Evolutionary conservation across 2,329 filamentous ascomycete genomes (phyloP).

Genomic region (Phialophora expanda): DNA sequence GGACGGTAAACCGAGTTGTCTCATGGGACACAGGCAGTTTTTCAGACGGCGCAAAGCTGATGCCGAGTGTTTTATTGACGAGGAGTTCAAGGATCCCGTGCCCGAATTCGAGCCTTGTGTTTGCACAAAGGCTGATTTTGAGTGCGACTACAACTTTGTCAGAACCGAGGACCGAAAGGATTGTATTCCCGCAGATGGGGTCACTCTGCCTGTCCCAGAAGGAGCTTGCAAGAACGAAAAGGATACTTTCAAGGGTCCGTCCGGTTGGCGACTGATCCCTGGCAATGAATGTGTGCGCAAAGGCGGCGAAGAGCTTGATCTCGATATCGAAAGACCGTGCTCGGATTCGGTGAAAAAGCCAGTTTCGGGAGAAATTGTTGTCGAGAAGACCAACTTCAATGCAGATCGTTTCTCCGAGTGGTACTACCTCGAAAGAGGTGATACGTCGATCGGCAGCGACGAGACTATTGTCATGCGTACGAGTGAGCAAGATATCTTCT

Average conservation of each 20-base stretch:
- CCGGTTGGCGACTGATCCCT: constrained; percentile 90
- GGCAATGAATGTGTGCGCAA: constrained; percentile 72
- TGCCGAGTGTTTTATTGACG: constrained; percentile 85
- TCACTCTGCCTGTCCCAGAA: constrained; percentile 68
- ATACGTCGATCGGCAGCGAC: constrained; percentile 66
- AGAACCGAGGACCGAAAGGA: constrained; percentile 68
- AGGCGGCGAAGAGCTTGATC: constrained; percentile 69
- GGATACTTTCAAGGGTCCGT: constrained; percentile 80
- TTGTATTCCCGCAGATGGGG: constrained; percentile 65
- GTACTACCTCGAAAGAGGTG: constrained; percentile 79
- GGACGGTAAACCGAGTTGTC: constrained; percentile 79
- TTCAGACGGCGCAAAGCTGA: constrained; percentile 84
- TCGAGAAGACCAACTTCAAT: constrained; percentile 67
- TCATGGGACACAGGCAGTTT: constrained; percentile 95
- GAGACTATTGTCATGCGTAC: constrained; percentile 74
- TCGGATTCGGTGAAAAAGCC: constrained; percentile 62
- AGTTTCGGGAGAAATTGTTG: constrained; percentile 69
- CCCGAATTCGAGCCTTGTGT: constrained; percentile 75
- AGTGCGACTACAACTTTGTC: constrained; percentile 93
- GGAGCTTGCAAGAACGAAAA: constrained; percentile 74
- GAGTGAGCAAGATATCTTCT: constrained; percentile 66
- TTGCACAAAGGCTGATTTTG: constrained; percentile 84
- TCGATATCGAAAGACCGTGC: constrained; percentile 76
- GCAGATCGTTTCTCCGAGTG: constrained; percentile 61
- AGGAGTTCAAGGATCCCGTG: constrained; percentile 79